Base-by-base conservation (phyloP, 106 monocot genomes). In the Dendrobium huoshanense region DNA sequence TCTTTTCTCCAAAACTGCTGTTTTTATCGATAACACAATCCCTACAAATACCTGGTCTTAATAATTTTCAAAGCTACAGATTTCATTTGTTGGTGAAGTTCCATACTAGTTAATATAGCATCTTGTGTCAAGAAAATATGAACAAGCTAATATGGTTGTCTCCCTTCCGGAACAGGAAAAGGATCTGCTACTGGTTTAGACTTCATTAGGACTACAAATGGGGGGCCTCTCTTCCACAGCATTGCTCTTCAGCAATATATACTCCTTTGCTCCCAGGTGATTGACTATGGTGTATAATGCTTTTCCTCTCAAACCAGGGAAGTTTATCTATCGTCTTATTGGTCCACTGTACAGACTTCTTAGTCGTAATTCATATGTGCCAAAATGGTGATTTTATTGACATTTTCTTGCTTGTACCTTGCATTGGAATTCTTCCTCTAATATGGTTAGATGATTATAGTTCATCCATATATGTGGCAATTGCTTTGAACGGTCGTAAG, bases 221-320 rank as follows among this genome's bases (percentile, higher is more conserved):
- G 83, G 42, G 91, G 85, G 3, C 91, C 95, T 67, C 90, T 99
- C 42, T 99, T 95, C 80, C 87, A 99, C 65, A 90, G 81, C 79
- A 81, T 83, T 19, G 95, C 90, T n/a, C 85, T 99, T 86, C 99
- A 99, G 72, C 99, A 99, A 43, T 99, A 99, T 74, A 81, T 99
- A 80, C 88, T 99, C 44, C 82, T 99, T 64, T 93, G 95, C 74
- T 93, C 91, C 77, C 98, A 95, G 94, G 98, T 98, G 85, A 55
- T 55, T 24, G n/a, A n/a, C 8, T 45, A 25, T 9, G 20, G 24
- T n/a, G 6, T 64, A 78, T 67, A 54, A 80, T 44, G 20, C 54
- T 67, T 75, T 58, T 75, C 64, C 25, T 2, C 64, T 25, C 64
- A 51, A 51, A 3, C 15, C 51, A 51, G 51, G 7, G 51, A 51